phyloP scores from a whole-genome alignment of 176 grass and related monocot species.

The Zoysia japonica region DNA sequence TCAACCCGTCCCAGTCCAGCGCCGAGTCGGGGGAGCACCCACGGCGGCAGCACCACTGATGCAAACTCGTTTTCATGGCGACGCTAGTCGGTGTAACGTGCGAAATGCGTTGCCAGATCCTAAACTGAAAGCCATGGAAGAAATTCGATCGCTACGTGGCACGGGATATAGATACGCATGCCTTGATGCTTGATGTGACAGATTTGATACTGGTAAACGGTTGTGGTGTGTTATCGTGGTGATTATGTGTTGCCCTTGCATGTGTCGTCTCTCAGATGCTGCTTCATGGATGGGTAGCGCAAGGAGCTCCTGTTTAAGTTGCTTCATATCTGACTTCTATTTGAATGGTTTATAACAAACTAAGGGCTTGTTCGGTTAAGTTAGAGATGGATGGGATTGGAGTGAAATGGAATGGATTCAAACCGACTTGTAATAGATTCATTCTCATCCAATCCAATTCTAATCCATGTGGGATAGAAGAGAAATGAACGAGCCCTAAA shows the following conservation, averaged over 20 bases:
- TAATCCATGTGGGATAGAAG: too few relatives aligned
- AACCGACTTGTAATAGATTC: too few relatives aligned
- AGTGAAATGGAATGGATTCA: too few relatives aligned
- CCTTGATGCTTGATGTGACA: neutral
- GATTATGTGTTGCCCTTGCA: neutral
- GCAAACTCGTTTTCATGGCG: neutral
- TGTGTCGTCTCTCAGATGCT: neutral
- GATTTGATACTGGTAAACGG: constrained; percentile 23
- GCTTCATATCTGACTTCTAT: too few relatives aligned
- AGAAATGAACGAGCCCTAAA: too few relatives aligned
- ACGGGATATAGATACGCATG: neutral
- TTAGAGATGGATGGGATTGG: too few relatives aligned
- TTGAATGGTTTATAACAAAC: too few relatives aligned
- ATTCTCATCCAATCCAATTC: too few relatives aligned
- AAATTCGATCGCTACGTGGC: neutral
- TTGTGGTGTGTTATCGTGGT: neutral
- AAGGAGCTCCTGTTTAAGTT: neutral
- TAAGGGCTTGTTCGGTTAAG: too few relatives aligned
- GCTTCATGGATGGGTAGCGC: neutral
- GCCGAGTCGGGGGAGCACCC: constrained; percentile 46
- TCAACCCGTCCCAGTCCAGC: constrained; percentile 52
- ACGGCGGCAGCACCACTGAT: constrained; percentile 18
- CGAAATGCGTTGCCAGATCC: neutral
- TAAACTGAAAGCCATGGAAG: neutral
- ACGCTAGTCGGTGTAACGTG: neutral